Base-by-base conservation (phyloP, 2,329 filamentous ascomycete species). In the Phyllosticta citriasiana region DNA sequence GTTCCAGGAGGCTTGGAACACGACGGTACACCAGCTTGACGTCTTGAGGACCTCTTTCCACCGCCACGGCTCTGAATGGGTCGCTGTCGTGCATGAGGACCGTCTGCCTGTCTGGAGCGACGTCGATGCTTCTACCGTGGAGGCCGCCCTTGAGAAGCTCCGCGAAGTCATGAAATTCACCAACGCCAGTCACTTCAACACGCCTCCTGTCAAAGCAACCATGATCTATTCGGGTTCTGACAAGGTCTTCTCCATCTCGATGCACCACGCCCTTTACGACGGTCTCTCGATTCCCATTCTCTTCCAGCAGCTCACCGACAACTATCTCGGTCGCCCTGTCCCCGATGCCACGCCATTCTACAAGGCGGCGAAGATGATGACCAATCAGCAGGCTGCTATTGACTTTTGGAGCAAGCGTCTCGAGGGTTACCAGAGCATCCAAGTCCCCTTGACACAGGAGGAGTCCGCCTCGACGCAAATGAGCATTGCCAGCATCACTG, bases 171-270 rank as follows among this genome's bases (percentile, higher is more conserved):
- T 67, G 7, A 67, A 71, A 19, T 62, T 66, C 0, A 76, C 77
- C 71, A 72, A 71, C n/a, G 74, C 70, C 10, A 65, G 78, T 8
- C 64, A 75, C 4, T 68, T 64, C 16, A 62, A 69, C 26, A 50
- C 35, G 14, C 59, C 59, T 9, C 59, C 59, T n/a, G 59, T 61
- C 24, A 61, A 61, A 27, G 54, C 24, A 4, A 61, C 59, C 7
- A n/a, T 61, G 14, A 57, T 61, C 47, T 52, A 60, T n/a, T 64
- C 4, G 66, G 73, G 22, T 58, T 66, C 63, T 4, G 80, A 79
- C 59, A 67, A 84, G 22, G 62, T 84, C 4, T 73, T 91, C n/a
- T 81, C 88, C 62, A 73, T 91, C 1, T 82, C 71, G 1, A 71
- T 75, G 26, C 72, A 74, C 57, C 73, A 76, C 54, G 66, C 70